Evolutionary conservation across 306 rosid genomes (phyloP), one percentile per base, ranked within the genome.

Genomic region (Mimosa pudica): DNA sequence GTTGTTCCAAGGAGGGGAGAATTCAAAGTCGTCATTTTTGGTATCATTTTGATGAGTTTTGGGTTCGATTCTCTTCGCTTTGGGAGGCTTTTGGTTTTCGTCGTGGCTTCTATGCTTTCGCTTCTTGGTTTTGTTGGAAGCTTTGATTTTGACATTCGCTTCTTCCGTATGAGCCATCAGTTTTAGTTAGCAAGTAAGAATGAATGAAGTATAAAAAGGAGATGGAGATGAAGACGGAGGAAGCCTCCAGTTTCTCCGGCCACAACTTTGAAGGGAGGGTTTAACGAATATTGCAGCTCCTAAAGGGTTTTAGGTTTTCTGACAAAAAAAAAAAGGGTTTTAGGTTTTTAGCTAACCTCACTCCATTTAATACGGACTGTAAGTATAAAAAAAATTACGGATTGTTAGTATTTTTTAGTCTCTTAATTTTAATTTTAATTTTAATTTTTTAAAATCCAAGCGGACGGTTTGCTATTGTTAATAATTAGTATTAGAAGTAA

Each of bases 1-100:
- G 81, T 89, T 92, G 77, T 78, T 89, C 97, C 98, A 92, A 10
- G 94, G 90, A 48, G 79, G 32, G 24, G 42, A 74, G 69, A 84
- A 54, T 8, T 78, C 65, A 7, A 73, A 46, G 14, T 67, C 75
- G 46, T 62, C 74, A 16, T 10, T 61, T 51, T 73, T 61, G 57
- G 42, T 24, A 30, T 64, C 81, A 38, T 8, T 48, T 58, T 58
- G 81, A 18, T 44, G 73, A 64, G 82, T 73, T 7, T 44, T 67
- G 9, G 49, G 57, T 51, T n/a, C 77, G 7, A 55, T n/a, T 49
- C 91, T 86, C 32, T 60, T 87, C 55, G 81, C 81, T 63, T 89
- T 94, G 51, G 88, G 48, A 79, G 80, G 72, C 10, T 81, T 80
- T 66, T 68, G 85, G 44, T 81, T 24, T 77, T 51, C 66, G 64